Evolutionary conservation across 179 eudicot species (phyloP), one percentile per base, ranked within the genome.

Genomic region (Beta lomatogona): DNA sequence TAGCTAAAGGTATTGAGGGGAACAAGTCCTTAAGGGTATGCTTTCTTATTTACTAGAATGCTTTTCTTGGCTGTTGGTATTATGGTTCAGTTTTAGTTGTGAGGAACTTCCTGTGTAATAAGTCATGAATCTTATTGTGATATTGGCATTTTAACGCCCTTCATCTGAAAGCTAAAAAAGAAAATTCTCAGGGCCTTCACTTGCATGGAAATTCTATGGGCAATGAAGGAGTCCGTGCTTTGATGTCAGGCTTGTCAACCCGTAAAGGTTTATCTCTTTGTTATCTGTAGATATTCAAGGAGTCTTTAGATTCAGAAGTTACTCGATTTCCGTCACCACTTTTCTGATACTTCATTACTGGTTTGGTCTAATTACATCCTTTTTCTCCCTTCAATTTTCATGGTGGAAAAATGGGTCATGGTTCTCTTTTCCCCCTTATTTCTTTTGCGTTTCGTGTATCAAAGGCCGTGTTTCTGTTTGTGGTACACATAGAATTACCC

Each of bases 1-100:
- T 96, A 73, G 99, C 94, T 59, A 93, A 92, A 89, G 99, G 98
- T 67, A 88, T 96, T 41, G 93, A 94, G 88, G 91, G 92, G 73
- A 94, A 94, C 89, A 94, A 90, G 89, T 92, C 98, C 71, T 58
- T 96, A 82, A 90, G 92, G 92, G 99, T 96, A 92, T 77, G 83
- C 79, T 71, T 66, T 64, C 59, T 22, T 0, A 14, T 53, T 5
- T 70, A 54, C 41, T 59, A 14, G 9, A 28, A 50, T 73, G 16
- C 54, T 70, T 54, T 9, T 54, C 21, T 41, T 57, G 28, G 61
- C 21, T 28, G 6, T 1, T 71, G 53, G 53, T 48, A 0, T 18
- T 69, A 9, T 48, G 46, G 52, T 54, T 25, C 48, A 9, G 21
- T 48, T 67, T 55, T 75, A 54, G 57, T 16, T 55, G 59, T 50